Evolutionary conservation across 768 basidiomycete genomes (phyloP), one percentile per base, ranked within the genome.

Genomic region (Russula compacta): DNA sequence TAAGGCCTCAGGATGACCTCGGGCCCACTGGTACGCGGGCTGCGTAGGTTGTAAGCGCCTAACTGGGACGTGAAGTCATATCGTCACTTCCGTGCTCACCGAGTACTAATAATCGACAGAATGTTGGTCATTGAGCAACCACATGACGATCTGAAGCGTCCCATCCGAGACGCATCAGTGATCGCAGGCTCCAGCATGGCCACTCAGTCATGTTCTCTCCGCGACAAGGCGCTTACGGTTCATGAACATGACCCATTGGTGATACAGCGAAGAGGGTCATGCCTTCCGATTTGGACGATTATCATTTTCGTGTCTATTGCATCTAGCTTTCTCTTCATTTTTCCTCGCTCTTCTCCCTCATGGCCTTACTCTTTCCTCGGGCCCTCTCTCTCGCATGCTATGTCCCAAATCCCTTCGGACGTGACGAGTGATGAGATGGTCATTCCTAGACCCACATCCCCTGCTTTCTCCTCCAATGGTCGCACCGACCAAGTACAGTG

Each of bases 401-500:
- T 46, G 17, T 24, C 36, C 10, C n/a, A 14, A 5, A 15, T 52
- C 24, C 38, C n/a, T 36, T 29, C 40, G n/a, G 8, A 36, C 8
- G 15, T 24, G 24, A 47, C 17, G 29, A 32, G 17, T 19, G 21
- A 43, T 6, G 53, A n/a, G 38, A 21, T 15, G 39, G 7, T 19
- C 12, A 24, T 49, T 21, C 10, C 33, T 15, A n/a, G 3, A 24
- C 33, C 46, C 21, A 43, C 29, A n/a, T n/a, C 39, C 14, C 5
- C 32, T 11, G 17, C 47, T 21, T 48, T 46, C 44, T 55, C 58
- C 39, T 54, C 54, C 17, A 66, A 66, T 46, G 56, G 59, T 24
- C 56, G 66, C 12, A 65, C 64, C 2, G 42, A 58, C 24, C 33
- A 56, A 44, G 59, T 66, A 38, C 66, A 66, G 38, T 66, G 66